Percentiles rank a stretch among this genome's conserved stretches.
These are phyloP conservation scores for Mortierella sp. DNA, from an alignment of 371 early-diverging fungal genomes.

Conservation along the genomic window DNA sequence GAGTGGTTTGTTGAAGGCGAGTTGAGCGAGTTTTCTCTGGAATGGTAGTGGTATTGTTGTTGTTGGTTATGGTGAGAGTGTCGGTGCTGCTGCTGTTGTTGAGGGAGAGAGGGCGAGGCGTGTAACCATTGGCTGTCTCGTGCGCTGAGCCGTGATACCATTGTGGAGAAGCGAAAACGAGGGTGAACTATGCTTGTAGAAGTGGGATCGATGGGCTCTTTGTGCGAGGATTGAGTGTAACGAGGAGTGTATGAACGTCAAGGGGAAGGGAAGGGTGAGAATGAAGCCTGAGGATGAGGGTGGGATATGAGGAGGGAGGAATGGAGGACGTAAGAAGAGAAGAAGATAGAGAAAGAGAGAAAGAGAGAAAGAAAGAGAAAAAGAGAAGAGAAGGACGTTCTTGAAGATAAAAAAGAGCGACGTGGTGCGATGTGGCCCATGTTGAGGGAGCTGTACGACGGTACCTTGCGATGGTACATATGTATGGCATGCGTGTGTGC, in stretches of 20 bases:
- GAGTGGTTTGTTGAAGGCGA: not conserved
- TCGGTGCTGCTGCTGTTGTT: constrained; percentile 5
- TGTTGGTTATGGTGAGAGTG: not conserved
- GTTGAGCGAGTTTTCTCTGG: not conserved
- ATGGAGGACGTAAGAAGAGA: not conserved
- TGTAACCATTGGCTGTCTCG: constrained; percentile 8
- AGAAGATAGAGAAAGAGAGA: not conserved
- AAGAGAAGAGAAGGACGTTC: not conserved
- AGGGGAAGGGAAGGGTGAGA: not conserved
- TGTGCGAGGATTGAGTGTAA: not conserved
- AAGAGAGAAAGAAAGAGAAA: not conserved
- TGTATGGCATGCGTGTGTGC: not conserved
- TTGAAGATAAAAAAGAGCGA: not conserved
- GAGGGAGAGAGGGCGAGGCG: not conserved
- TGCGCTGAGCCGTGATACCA: constrained; percentile 3
- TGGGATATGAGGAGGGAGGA: not conserved
- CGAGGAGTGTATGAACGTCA: not conserved
- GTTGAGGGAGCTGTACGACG: not conserved
- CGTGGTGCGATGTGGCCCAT: not conserved
- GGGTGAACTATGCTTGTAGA: not conserved
- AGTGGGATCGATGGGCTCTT: constrained; percentile 4
- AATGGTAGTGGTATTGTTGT: not conserved
- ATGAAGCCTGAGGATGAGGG: not conserved
- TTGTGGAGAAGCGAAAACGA: not conserved
- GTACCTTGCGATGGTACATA: not conserved